Conservation (phyloP, 345 rosid genomes). For the Noccaea caerulescens region DNA sequence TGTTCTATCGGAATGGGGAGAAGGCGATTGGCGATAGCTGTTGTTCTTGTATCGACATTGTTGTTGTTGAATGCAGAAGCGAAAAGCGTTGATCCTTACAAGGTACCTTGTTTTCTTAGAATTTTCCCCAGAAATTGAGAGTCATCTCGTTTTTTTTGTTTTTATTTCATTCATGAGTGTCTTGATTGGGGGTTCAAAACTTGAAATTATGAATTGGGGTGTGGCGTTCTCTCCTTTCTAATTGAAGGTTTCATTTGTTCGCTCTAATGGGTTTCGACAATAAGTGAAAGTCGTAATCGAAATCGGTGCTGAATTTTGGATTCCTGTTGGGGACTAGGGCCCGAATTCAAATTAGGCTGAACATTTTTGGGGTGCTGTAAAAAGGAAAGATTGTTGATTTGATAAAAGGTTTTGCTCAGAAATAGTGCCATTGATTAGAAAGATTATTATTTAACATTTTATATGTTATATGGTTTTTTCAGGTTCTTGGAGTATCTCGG, state of each 20-base stretch:
- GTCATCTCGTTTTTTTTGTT: background rate
- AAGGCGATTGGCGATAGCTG: constrained; percentile 29
- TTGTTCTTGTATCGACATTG: constrained; percentile 44
- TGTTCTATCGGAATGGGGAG: constrained; percentile 41
- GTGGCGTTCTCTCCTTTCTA: background rate
- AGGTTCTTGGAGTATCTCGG: constrained; percentile 90
- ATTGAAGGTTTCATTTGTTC: constrained; percentile 18
- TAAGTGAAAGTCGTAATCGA: constrained; percentile 3
- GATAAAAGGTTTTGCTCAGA: background rate
- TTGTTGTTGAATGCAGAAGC: constrained; percentile 47
- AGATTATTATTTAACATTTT: background rate
- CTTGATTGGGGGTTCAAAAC: background rate
- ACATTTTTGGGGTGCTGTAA: background rate
- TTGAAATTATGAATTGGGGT: constrained; percentile 13
- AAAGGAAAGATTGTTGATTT: background rate
- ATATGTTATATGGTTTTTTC: constrained; percentile 35
- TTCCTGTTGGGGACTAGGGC: background rate
- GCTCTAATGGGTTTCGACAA: constrained; percentile 14
- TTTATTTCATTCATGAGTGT: background rate
- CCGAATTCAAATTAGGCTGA: background rate
- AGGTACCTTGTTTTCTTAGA: constrained; percentile 48
- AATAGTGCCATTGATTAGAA: background rate
- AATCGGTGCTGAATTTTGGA: background rate
- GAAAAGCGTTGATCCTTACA: constrained; percentile 70
- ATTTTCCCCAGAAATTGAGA: background rate